These are phyloP conservation scores for Magnusiomyces suaveolens DNA, from an alignment of 1,139 yeast genomes.

Conservation along the genomic window DNA sequence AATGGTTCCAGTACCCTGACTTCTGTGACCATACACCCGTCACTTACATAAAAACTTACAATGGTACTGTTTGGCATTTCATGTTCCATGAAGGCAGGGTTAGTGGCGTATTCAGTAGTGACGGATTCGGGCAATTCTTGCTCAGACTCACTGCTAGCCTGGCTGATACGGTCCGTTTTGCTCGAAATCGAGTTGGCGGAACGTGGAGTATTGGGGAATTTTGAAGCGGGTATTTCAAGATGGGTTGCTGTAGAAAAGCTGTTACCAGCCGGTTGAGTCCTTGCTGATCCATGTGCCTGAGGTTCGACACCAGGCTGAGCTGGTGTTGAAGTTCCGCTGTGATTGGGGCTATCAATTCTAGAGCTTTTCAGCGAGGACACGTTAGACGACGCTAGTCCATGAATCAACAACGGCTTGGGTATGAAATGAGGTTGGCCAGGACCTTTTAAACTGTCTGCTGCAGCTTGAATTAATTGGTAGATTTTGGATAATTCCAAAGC, in stretches of 20 bases:
- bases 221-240: neutral
- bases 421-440: conserved; percentile 16
- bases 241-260: neutral
- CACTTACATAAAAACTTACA: conserved; percentile 24
- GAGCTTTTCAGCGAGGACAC: neutral
- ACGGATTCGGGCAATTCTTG: conserved; percentile 9
- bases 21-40: conserved; percentile 24
- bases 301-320: neutral
- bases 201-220: neutral
- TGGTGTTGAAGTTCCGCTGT: neutral
- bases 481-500: conserved; percentile 6
- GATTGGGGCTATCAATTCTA: neutral
- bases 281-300: too few relatives aligned
- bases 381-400: neutral
- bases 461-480: conserved; percentile 17
- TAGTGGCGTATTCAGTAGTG: conserved; percentile 18
- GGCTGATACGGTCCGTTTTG: neutral
- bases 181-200: neutral
- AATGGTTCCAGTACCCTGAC: conserved; percentile 20
- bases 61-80: conserved; percentile 16
- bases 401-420: neutral
- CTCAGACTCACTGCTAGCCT: conserved; percentile 1
- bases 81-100: conserved; percentile 15
- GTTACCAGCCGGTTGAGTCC: too few relatives aligned
- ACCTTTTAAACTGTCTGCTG: conserved; percentile 17